phyloP scores from a whole-genome alignment of 257 asterid species.

The Capsicum chinense region DNA sequence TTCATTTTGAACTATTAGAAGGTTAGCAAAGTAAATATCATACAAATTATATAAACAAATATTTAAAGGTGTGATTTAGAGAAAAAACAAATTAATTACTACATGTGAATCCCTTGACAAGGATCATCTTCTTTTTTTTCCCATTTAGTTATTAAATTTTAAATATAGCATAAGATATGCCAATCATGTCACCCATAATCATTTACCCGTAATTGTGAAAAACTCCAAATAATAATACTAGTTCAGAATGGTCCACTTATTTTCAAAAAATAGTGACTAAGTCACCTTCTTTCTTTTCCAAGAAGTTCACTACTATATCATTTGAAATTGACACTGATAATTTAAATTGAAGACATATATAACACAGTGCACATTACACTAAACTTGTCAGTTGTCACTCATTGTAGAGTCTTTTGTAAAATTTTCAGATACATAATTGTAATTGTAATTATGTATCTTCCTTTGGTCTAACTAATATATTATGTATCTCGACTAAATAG shows the following conservation, averaged over 20 bases:
- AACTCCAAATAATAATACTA: background rate
- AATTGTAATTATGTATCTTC: too few relatives aligned
- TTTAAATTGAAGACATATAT: background rate
- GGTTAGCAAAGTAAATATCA: background rate
- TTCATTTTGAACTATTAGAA: background rate
- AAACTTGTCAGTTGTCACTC: background rate
- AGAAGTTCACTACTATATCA: background rate
- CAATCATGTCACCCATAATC: background rate
- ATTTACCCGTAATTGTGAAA: background rate
- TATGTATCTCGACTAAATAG: too few relatives aligned
- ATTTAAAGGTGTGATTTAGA: background rate
- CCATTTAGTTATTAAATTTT: background rate
- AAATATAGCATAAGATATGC: background rate
- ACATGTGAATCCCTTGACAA: background rate
- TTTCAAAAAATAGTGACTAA: background rate
- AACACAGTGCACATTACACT: too few relatives aligned
- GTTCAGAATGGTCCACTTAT: conserved; percentile 16
- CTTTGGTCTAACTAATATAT: too few relatives aligned
- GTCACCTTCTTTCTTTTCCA: background rate
- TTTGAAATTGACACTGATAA: too few relatives aligned
- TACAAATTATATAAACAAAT: background rate
- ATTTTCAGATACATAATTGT: too few relatives aligned
- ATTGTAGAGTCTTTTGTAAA: background rate
- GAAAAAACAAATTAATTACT: background rate
- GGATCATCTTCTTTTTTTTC: background rate